Conservation (phyloP, 1,284 basidiomycete genomes). For the Austroboletus novae-zelandiae region DNA sequence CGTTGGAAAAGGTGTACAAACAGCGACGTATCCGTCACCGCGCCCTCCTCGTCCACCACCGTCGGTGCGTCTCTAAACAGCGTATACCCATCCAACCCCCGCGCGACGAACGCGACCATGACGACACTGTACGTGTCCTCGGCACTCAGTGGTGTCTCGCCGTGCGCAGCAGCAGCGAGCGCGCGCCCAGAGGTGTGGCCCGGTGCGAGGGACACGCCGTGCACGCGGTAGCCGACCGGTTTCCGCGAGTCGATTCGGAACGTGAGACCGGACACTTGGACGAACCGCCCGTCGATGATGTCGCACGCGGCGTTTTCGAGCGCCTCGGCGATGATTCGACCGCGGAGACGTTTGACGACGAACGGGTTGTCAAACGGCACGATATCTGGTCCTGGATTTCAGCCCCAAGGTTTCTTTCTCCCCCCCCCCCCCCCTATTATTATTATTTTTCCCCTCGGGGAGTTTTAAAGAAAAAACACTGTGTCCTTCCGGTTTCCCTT, state of each 20-base stretch:
- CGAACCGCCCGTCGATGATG: slow-evolving; percentile 12
- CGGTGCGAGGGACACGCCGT: slow-evolving; percentile 1
- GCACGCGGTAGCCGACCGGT: slow-evolving; percentile 7
- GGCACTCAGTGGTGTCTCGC: not conserved
- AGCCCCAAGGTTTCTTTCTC: too few relatives aligned
- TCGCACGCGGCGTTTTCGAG: slow-evolving; percentile 15
- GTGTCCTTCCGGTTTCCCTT: not conserved
- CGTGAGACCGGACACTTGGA: slow-evolving; percentile 14
- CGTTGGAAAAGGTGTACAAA: slow-evolving; percentile 15
- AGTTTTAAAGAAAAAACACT: too few relatives aligned
- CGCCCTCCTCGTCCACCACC: slow-evolving; percentile 8
- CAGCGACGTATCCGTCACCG: slow-evolving; percentile 14
- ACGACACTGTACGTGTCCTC: slow-evolving; percentile 3
- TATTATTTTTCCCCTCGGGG: too few relatives aligned
- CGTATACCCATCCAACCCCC: slow-evolving; percentile 12
- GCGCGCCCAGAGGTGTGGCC: not conserved
- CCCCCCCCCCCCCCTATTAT: too few relatives aligned
- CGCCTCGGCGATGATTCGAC: slow-evolving; percentile 2
- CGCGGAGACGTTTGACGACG: slow-evolving; percentile 7
- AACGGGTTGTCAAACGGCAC: slow-evolving; percentile 13
- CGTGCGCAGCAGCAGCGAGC: not conserved
- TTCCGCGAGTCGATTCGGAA: slow-evolving; percentile 10
- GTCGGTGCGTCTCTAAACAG: slow-evolving; percentile 4
- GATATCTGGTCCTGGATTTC: slow-evolving; percentile 1
- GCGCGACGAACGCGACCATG: slow-evolving; percentile 13